A percentile compares a stretch with the other conserved stretches of the same genome.
Evolutionary conservation across 768 basidiomycete genomes (phyloP).

Genomic region (Glaciozyma antarctica): DNA sequence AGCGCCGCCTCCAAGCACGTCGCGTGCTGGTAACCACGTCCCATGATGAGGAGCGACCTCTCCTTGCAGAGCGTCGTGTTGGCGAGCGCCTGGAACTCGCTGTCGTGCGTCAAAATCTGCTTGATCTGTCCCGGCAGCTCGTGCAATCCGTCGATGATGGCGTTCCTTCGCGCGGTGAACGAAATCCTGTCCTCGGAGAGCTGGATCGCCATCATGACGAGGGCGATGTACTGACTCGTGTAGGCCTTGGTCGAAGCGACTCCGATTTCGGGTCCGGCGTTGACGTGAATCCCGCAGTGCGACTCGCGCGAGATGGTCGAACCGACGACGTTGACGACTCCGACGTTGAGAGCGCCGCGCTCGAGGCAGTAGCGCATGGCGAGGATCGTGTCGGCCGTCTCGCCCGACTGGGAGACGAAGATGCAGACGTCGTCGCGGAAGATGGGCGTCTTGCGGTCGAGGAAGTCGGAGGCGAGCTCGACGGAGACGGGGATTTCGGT

Average conservation of each 20-base stretch:
- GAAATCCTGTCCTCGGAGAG: constrained; percentile 94
- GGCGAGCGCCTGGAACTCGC: constrained; percentile 67
- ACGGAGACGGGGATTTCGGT: constrained; percentile 97
- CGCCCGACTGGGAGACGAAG: constrained; percentile 94
- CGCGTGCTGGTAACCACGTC: constrained; percentile 95
- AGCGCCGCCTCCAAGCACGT: constrained; percentile 96
- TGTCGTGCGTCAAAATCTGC: constrained; percentile 70
- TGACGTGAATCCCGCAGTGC: constrained; percentile 99
- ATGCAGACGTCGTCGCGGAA: constrained; percentile 97
- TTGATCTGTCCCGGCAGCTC: constrained; percentile 83
- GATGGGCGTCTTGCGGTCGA: constrained; percentile 97
- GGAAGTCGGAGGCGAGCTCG: constrained; percentile 93
- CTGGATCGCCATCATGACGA: constrained; percentile 97
- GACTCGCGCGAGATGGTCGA: constrained; percentile 87
- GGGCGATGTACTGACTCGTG: constrained; percentile 51
- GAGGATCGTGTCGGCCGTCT: constrained; percentile 96
- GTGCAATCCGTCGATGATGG: constrained; percentile 88
- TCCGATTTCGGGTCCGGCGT: constrained; percentile 97
- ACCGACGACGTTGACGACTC: constrained; percentile 94
- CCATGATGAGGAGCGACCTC: constrained; percentile 89
- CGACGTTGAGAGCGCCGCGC: constrained; percentile 88
- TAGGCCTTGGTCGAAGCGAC: constrained; percentile 89
- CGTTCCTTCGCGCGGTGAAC: constrained; percentile 74
- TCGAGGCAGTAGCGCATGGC: constrained; percentile 94
- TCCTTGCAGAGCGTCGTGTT: constrained; percentile 52